These are phyloP conservation scores for Dendrocalamus latiflorus DNA, from an alignment of 202 grass and related monocot species.

Conservation along the genomic window DNA sequence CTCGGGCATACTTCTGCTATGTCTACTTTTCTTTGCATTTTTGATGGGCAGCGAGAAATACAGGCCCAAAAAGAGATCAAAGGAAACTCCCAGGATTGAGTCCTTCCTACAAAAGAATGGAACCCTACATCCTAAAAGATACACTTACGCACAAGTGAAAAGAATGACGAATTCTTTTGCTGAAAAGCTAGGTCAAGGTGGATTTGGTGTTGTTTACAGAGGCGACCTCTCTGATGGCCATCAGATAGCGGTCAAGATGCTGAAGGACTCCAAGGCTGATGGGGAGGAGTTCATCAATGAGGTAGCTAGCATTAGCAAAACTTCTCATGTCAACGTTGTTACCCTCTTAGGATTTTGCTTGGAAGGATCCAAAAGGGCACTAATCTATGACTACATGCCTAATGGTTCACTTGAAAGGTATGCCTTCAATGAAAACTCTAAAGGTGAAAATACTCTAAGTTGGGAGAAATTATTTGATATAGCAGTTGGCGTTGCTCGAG, in stretches of 20 bases:
- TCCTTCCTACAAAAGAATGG: conserved; percentile 46
- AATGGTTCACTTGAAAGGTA: conserved; percentile 75
- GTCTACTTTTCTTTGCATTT: background rate
- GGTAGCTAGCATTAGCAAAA: conserved; percentile 64
- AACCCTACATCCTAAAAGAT: conserved; percentile 47
- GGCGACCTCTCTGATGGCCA: conserved; percentile 35
- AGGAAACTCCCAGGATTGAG: conserved; percentile 30
- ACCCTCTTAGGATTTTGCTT: conserved; percentile 69
- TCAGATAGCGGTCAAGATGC: conserved; percentile 54
- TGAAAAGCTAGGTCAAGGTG: conserved; percentile 61
- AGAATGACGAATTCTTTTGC: conserved; percentile 57
- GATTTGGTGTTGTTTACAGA: conserved; percentile 62
- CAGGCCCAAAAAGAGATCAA: background rate
- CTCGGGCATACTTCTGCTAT: background rate
- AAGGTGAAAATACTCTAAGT: background rate
- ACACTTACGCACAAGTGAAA: conserved; percentile 58
- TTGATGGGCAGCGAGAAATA: conserved; percentile 7
- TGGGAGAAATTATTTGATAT: conserved; percentile 74
- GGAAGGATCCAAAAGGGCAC: conserved; percentile 56
- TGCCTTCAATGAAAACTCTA: background rate
- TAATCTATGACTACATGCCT: conserved; percentile 69
- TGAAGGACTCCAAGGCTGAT: conserved; percentile 49
- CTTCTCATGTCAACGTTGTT: conserved; percentile 68
- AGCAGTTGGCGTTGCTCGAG: conserved; percentile 57
- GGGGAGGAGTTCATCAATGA: conserved; percentile 77